A percentile compares a stretch with the other conserved stretches of the same genome.
phyloP scores from a whole-genome alignment of 192 early-diverging fungal species.

The Coemansia sp. region DNA sequence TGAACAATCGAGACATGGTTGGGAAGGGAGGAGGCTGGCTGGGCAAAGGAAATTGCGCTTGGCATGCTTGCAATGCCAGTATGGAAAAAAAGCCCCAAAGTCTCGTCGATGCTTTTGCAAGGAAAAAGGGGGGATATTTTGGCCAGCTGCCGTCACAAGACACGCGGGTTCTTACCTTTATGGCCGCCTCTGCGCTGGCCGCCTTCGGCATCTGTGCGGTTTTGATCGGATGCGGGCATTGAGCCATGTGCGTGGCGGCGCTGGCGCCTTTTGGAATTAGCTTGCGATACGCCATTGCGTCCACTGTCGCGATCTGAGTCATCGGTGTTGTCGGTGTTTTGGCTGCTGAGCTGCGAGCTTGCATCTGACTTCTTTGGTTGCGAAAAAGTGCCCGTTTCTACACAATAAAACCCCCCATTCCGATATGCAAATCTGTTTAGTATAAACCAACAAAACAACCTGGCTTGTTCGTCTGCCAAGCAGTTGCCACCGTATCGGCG shows the following conservation, averaged over 20 bases:
- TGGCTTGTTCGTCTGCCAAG: neutral
- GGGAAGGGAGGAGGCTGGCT: too few species aligned
- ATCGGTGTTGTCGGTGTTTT: slow-evolving; percentile 16
- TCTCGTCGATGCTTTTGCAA: neutral
- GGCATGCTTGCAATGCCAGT: neutral
- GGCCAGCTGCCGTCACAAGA: too few species aligned
- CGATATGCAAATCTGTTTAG: slow-evolving; percentile 7
- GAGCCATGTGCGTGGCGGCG: slow-evolving; percentile 11
- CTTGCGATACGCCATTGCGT: slow-evolving; percentile 4
- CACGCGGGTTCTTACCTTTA: slow-evolving; percentile 9
- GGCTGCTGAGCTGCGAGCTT: neutral
- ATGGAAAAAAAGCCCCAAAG: too few species aligned
- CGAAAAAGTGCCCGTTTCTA: slow-evolving; percentile 3
- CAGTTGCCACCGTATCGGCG: neutral
- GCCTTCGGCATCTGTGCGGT: slow-evolving; percentile 7
- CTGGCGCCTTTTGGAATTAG: slow-evolving; percentile 2
- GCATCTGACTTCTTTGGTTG: slow-evolving; percentile 2
- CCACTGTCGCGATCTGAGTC: slow-evolving; percentile 12
- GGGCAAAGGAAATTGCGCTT: neutral
- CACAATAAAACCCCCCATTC: neutral
- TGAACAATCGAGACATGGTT: slow-evolving; percentile 1
- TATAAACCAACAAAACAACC: neutral
- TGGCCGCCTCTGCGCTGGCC: slow-evolving; percentile 9
- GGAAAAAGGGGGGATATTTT: neutral
- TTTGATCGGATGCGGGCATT: slow-evolving; percentile 1